These are phyloP conservation scores for Globisporangium okanoganense DNA, from an alignment of 352 stramenopile genomes.

Conservation along the genomic window DNA sequence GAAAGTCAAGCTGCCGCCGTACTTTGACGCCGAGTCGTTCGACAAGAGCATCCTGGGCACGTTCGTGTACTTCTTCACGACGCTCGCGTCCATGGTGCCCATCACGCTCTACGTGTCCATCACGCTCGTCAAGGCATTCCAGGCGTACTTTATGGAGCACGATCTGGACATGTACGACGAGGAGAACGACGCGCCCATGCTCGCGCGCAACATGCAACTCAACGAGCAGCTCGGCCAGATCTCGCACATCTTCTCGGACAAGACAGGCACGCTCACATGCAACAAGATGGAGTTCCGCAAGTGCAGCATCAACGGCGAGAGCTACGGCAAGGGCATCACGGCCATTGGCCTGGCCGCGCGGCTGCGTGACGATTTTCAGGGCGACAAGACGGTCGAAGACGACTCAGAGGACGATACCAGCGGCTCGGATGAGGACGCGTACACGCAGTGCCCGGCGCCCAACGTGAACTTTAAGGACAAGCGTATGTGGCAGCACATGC, in stretches of 20 bases:
- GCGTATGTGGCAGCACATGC: constrained; percentile 53
- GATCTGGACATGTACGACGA: constrained; percentile 87
- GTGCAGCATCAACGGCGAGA: constrained; percentile 74
- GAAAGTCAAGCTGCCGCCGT: constrained; percentile 26
- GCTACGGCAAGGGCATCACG: constrained; percentile 83
- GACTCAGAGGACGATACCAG: constrained; percentile 37
- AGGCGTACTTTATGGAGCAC: constrained; percentile 83
- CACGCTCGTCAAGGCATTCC: constrained; percentile 87
- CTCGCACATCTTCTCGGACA: constrained; percentile 97
- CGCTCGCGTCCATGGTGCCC: constrained; percentile 78
- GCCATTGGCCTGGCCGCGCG: constrained; percentile 71
- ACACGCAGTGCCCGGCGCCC: constrained; percentile 26
- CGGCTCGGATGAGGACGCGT: constrained; percentile 22
- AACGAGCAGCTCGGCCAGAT: constrained; percentile 90
- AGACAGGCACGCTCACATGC: constrained; percentile 84
- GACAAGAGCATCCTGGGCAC: constrained; percentile 45
- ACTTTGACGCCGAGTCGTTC: constrained; percentile 18
- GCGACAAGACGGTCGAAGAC: constrained; percentile 30
- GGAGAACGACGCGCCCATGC: constrained; percentile 62
- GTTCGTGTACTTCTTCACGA: constrained; percentile 87
- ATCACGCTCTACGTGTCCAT: constrained; percentile 89
- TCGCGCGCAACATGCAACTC: constrained; percentile 83
- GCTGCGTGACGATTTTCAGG: constrained; percentile 62
- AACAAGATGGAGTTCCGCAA: constrained; percentile 92
- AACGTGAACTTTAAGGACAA: constrained; percentile 86